Conservation (phyloP, 345 rosid species). For the Salix dunnii region DNA sequence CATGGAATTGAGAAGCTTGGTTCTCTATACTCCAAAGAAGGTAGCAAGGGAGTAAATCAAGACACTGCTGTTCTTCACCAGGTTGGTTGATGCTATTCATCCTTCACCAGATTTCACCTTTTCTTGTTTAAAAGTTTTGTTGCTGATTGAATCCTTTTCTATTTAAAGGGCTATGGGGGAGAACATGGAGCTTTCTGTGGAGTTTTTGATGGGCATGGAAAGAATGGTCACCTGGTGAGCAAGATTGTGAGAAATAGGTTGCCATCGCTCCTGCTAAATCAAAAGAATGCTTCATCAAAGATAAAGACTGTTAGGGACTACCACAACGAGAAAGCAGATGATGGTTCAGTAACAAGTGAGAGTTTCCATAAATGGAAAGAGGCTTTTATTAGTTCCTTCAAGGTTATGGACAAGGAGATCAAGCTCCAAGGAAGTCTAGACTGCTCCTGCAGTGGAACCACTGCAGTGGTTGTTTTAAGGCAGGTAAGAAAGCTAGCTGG, state of each 20-base stretch:
- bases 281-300: conserved; percentile 37
- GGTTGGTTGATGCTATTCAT: conserved; percentile 26
- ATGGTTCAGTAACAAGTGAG: conserved; percentile 8
- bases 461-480: conserved; percentile 66
- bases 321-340: not conserved
- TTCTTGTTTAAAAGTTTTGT: not conserved
- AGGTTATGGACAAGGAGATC: conserved; percentile 66
- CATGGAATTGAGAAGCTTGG: conserved; percentile 29
- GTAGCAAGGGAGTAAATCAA: conserved; percentile 81
- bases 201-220: conserved; percentile 93
- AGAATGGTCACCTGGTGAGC: conserved; percentile 66
- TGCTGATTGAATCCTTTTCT: not conserved
- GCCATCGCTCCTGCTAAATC: conserved; percentile 53
- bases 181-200: conserved; percentile 58
- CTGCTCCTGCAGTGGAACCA: conserved; percentile 70
- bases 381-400: conserved; percentile 47
- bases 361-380: conserved; percentile 38
- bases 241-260: conserved; percentile 57
- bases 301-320: not conserved
- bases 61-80: conserved; percentile 67
- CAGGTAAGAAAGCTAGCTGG: conserved; percentile 35
- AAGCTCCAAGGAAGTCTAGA: conserved; percentile 58
- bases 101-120: not conserved
- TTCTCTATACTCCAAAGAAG: conserved; percentile 54
- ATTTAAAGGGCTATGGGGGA: conserved; percentile 54